phyloP scores from a whole-genome alignment of 208 protist genomes.

The Trypanosoma brucei region DNA sequence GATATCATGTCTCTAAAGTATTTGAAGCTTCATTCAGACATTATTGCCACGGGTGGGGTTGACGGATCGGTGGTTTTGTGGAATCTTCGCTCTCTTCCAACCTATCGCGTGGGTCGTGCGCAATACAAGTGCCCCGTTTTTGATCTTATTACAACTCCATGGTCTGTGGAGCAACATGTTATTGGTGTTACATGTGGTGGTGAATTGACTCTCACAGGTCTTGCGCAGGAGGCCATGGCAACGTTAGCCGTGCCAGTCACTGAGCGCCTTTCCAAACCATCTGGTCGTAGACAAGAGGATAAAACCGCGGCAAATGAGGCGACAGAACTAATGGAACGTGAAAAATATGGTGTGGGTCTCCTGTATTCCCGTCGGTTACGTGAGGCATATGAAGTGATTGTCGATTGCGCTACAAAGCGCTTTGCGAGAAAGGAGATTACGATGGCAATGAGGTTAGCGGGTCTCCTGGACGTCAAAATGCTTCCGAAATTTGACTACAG shows the following conservation, averaged over 20 bases:
- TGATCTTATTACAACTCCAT: constrained; percentile 52
- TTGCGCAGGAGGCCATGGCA: constrained; percentile 42
- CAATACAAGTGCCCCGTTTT: constrained; percentile 51
- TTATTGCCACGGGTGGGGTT: constrained; percentile 67
- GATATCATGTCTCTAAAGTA: constrained; percentile 62
- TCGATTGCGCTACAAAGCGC: constrained; percentile 53
- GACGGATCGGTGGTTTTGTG: constrained; percentile 79
- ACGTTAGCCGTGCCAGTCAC: constrained; percentile 32
- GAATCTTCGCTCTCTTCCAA: constrained; percentile 70
- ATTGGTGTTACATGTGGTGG: constrained; percentile 61
- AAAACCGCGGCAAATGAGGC: not conserved
- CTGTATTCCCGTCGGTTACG: constrained; percentile 57
- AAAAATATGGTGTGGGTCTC: constrained; percentile 43
- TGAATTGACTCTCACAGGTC: constrained; percentile 48
- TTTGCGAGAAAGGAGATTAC: constrained; percentile 53
- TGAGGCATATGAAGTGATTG: constrained; percentile 55
- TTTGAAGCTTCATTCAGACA: constrained; percentile 60
- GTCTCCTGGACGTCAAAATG: constrained; percentile 54
- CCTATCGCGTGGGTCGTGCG: constrained; percentile 72
- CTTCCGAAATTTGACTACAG: constrained; percentile 48
- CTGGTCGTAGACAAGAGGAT: not conserved
- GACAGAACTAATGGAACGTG: constrained; percentile 27
- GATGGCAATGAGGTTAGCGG: constrained; percentile 51
- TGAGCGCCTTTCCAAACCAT: not conserved
- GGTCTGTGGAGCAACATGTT: constrained; percentile 61